Percentiles rank a stretch among this genome's conserved stretches.
Conservation (phyloP, 306 rosid species). For the Quercus agrifolia region DNA sequence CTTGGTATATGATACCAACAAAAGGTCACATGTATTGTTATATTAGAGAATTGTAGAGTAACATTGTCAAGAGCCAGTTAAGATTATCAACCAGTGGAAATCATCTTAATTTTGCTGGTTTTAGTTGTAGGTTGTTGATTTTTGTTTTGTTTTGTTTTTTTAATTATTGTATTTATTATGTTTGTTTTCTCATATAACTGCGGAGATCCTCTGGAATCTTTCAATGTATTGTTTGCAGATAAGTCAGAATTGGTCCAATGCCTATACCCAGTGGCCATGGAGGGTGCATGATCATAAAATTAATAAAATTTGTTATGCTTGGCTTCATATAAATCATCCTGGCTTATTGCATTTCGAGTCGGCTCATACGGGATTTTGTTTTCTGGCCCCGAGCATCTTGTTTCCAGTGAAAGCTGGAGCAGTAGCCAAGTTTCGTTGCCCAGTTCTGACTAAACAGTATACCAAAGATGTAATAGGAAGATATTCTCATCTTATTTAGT, state of each 20-base stretch:
- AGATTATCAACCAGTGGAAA: conserved; percentile 28
- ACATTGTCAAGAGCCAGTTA: conserved; percentile 30
- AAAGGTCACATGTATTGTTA: conserved; percentile 36
- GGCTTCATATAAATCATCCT: background rate
- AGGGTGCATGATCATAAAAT: conserved; percentile 7
- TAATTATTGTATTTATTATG: conserved; percentile 23
- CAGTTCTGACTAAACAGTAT: background rate
- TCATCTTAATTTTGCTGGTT: conserved; percentile 32
- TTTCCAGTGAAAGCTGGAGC: background rate
- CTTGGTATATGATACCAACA: conserved; percentile 29
- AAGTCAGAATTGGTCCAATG: conserved; percentile 2
- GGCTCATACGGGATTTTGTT: background rate
- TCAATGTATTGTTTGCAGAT: conserved; percentile 16
- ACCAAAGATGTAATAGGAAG: background rate
- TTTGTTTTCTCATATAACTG: conserved; percentile 12
- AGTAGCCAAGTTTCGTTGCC: background rate
- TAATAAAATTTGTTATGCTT: background rate
- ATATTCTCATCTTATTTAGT: background rate
- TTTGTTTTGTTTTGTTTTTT: conserved; percentile 31
- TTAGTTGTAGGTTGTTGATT: conserved; percentile 27
- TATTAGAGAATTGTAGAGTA: conserved; percentile 37
- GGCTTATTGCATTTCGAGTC: background rate
- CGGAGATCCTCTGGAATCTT: conserved; percentile 21
- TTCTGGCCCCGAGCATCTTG: background rate
- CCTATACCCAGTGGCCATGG: background rate